Evolutionary conservation across 2,329 filamentous ascomycete genomes (phyloP).

Genomic region (Fusarium falciforme): DNA sequence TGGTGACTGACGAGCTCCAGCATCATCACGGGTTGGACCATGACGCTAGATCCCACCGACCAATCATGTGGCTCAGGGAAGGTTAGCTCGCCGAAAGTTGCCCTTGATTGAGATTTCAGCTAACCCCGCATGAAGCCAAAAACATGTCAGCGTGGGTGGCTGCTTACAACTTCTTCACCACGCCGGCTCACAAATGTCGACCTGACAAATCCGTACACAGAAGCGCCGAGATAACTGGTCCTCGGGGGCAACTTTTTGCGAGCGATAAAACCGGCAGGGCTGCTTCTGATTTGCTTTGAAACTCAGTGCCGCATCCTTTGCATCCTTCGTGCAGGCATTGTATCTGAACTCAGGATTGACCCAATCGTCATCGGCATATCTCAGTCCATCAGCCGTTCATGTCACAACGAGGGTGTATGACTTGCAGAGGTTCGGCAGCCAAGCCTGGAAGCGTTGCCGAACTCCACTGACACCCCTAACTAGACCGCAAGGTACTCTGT

Average conservation of each 20-base stretch:
- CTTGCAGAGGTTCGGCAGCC: constrained; percentile 19
- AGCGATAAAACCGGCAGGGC: not conserved
- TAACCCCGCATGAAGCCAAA: not conserved
- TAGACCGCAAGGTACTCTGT: constrained; percentile 36
- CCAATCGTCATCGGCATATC: not conserved
- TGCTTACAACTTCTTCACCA: not conserved
- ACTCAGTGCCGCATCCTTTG: not conserved
- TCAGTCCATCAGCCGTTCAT: not conserved
- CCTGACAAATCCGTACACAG: not conserved
- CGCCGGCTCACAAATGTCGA: not conserved
- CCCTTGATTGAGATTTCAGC: not conserved
- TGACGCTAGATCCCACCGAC: not conserved
- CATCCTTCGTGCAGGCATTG: not conserved
- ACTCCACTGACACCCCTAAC: not conserved
- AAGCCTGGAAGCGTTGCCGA: fast-evolving
- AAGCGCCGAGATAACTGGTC: not conserved
- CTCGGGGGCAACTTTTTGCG: constrained; percentile 13
- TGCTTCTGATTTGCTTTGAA: not conserved
- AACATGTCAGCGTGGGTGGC: not conserved
- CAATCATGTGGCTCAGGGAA: not conserved
- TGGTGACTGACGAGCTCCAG: not conserved
- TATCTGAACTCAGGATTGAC: not conserved
- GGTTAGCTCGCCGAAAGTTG: constrained; percentile 7
- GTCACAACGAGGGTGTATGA: constrained; percentile 20
- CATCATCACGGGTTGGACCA: not conserved